Conservation (phyloP, 2,329 filamentous ascomycete genomes). For the Ophiostoma quercus region DNA sequence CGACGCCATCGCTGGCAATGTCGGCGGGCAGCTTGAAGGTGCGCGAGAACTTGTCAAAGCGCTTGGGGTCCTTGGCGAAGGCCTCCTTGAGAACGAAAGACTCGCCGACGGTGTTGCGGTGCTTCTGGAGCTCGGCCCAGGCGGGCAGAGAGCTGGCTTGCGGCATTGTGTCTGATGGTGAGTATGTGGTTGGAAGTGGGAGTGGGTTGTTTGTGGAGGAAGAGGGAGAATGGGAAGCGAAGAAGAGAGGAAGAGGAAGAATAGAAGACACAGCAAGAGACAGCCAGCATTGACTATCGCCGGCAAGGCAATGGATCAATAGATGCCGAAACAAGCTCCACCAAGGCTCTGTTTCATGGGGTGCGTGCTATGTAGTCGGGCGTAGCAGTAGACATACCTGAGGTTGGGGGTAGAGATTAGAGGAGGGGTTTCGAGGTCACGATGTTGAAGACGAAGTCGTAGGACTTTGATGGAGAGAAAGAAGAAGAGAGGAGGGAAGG, state of each 20-base stretch:
- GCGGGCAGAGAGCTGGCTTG: constrained; percentile 80
- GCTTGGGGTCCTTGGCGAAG: constrained; percentile 80
- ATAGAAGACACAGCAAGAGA: too few relatives aligned
- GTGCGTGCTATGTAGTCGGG: background rate
- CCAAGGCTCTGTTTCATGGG: constrained; percentile 7
- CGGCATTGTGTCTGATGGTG: constrained; percentile 50
- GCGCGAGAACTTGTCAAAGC: constrained; percentile 85
- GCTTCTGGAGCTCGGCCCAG: constrained; percentile 86
- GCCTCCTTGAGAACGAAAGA: constrained; percentile 89
- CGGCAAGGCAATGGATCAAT: background rate
- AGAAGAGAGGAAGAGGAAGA: background rate
- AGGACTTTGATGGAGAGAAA: constrained; percentile 5
- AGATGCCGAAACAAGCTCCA: constrained; percentile 13
- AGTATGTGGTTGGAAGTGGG: background rate
- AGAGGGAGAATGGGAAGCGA: background rate
- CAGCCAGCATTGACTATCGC: background rate
- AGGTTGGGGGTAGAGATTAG: background rate
- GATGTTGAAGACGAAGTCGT: constrained; percentile 8
- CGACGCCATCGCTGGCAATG: constrained; percentile 51
- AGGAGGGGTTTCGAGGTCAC: background rate
- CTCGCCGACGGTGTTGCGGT: constrained; percentile 81
- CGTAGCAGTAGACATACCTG: constrained; percentile 9
- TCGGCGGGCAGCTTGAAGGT: constrained; percentile 75
- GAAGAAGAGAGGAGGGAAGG: background rate
- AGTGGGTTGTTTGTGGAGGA: background rate